Base-by-base conservation (phyloP, 345 rosid genomes). In the Odontarrhena argentea region DNA sequence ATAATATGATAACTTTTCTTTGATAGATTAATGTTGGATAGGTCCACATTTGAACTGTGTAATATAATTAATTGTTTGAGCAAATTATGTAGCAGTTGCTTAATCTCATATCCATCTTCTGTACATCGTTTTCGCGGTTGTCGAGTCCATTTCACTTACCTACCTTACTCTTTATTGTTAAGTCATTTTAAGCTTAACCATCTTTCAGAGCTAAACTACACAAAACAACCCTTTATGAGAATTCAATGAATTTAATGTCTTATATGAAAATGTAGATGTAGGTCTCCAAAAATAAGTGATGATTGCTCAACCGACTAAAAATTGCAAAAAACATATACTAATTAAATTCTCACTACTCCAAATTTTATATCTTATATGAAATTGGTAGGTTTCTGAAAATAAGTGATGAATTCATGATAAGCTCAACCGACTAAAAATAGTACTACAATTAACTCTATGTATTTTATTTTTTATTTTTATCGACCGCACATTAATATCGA, bases 91-190 rank as follows among this genome's bases (percentile, higher is more conserved):
- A 15, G 50, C 28, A 9, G 52, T 69, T 58, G 60, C 65, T 40
- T 69, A 59, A 25, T 9, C 22, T 38, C 58, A 26, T 26, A 38
- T 32, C 51, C 36, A 60, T 59, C 41, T 59, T 48, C 22, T 40
- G 1, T 26, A 26, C 64, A 59, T 38, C 14, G 14, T 50, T 69
- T 69, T 59, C 58, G 45, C 44, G 22, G 67, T 60, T 69, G 74
- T 60, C 67, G 45, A 42, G 74, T 69, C 67, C 45, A 51, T 49
- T 50, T 60, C 74, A 59, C n/a, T 36, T 41, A 51, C 74, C 74
- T 6, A 60, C 62, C 43, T 9, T 34, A 51, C 12, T 67, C 12
- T 26, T 38, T 9, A 22, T 38, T 15, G 28, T 28, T 9, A 48
- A 26, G 40, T 28, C 15, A 37, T 38, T 46, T n/a, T 37, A 28